Evolutionary conservation across 768 basidiomycete species (phyloP), one percentile per base, ranked within the genome.

Genomic region (Kwoniella sp.): DNA sequence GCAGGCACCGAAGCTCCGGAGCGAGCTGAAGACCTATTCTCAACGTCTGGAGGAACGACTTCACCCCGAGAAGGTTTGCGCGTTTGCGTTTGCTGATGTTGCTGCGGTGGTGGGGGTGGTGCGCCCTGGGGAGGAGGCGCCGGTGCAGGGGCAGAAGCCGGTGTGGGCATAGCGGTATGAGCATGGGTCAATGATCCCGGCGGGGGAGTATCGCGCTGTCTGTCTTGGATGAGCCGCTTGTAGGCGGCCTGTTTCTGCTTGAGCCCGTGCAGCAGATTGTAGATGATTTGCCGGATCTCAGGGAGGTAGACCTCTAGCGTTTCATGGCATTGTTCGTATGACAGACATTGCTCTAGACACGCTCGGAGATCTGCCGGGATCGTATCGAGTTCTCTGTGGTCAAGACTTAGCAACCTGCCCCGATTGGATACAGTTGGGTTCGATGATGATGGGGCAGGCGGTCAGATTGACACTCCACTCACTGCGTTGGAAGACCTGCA

Each of bases 401-500:
- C 23, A 12, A 55, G 8, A 41, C 22, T n/a, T 26, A 25, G 41
- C 22, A 38, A 15, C 2, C 23, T 55, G 25, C 2, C n/a, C n/a
- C n/a, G n/a, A n/a, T n/a, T n/a, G n/a, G 38, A 45, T 45, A n/a
- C n/a, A 9, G 38, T n/a, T 45, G 38, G 9, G 9, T n/a, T 45
- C n/a, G 38, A 7, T 56, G 15, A 20, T 22, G 38, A 34, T 11
- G 26, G 25, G 20, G 30, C 20, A 23, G 26, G 4, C 28, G 1
- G 25, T 54, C 7, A 34, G 55, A 7, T 26, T 17, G 70, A 58
- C 52, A 31, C 41, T 34, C 38, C 51, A 86, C 92, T 80, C 81
- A 97, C 95, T 85, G 84, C 90, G 98, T 97, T 66, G 90, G 87
- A 64, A 99, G 94, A 67, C 88, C 87, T 70, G 89, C 92, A 13